Evolutionary conservation across 306 rosid species (phyloP).

Genomic region (Malus asiatica): DNA sequence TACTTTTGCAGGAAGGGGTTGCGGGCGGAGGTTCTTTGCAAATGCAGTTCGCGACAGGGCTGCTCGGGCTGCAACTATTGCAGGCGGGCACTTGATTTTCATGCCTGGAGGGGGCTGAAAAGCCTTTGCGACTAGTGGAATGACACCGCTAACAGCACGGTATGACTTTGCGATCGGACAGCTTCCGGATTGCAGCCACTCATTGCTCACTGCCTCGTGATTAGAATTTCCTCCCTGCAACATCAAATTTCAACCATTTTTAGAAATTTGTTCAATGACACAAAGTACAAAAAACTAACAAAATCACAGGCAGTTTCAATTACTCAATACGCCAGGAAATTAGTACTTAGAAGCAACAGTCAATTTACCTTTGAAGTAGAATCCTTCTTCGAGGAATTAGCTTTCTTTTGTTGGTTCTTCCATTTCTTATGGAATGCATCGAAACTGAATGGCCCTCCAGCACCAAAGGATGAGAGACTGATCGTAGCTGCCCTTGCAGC

Average conservation of each 20-base stretch:
- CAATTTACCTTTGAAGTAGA: constrained; percentile 67
- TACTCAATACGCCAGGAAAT: neutral
- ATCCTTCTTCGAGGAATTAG: constrained; percentile 63
- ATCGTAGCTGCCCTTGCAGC: constrained; percentile 98
- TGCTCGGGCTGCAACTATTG: constrained; percentile 83
- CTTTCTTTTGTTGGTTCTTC: constrained; percentile 67
- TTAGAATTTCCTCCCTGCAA: constrained; percentile 65
- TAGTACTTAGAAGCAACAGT: neutral
- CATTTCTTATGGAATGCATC: constrained; percentile 73
- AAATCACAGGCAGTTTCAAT: neutral
- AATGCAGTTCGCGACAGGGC: constrained; percentile 84
- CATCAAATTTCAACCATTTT: neutral
- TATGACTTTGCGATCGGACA: constrained; percentile 96
- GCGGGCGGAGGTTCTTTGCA: constrained; percentile 93
- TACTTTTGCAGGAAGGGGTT: constrained; percentile 79
- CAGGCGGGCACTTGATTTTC: constrained; percentile 71
- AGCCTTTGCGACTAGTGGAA: constrained; percentile 89
- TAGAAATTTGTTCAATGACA: neutral
- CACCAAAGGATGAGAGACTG: constrained; percentile 91
- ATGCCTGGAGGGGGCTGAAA: constrained; percentile 80
- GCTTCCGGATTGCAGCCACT: constrained; percentile 82
- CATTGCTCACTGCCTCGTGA: constrained; percentile 75
- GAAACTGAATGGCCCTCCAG: constrained; percentile 81
- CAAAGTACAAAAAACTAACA: neutral
- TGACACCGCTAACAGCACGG: constrained; percentile 72